A percentile compares a stretch with the other conserved stretches of the same genome.
These are phyloP conservation scores for Xylariaceae sp. DNA, from an alignment of 2,329 filamentous ascomycete species.

Conservation along the genomic window DNA sequence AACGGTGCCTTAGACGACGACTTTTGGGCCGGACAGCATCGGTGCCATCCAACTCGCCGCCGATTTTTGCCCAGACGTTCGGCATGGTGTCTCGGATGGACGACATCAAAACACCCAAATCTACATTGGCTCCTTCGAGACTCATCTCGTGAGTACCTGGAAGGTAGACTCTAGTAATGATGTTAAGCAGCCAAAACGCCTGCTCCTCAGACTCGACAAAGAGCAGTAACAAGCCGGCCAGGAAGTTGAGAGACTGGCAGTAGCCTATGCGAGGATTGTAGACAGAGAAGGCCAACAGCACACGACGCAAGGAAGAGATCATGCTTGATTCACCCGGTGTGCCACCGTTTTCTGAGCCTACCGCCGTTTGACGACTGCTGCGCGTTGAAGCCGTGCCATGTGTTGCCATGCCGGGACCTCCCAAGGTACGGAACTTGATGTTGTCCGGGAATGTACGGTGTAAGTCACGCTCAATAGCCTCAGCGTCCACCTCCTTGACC, in stretches of 20 bases:
- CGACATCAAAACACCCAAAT: slow-evolving; percentile 88
- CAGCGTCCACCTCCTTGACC: slow-evolving; percentile 68
- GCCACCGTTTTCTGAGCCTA: slow-evolving; percentile 27
- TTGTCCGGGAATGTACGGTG: slow-evolving; percentile 96
- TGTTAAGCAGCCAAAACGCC: slow-evolving; percentile 85
- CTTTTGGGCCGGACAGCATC: slow-evolving; percentile 35
- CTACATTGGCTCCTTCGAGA: slow-evolving; percentile 86
- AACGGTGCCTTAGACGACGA: slow-evolving; percentile 37
- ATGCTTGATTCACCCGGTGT: slow-evolving; percentile 62
- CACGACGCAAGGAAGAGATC: slow-evolving; percentile 73
- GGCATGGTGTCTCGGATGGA: slow-evolving; percentile 78
- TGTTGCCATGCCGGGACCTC: slow-evolving; percentile 30
- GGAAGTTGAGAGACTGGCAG: slow-evolving; percentile 92
- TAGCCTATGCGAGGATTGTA: slow-evolving; percentile 91
- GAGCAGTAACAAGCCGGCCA: slow-evolving; percentile 81
- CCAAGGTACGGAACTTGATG: slow-evolving; percentile 70
- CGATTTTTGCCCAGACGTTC: slow-evolving; percentile 80
- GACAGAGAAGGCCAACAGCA: slow-evolving; percentile 83
- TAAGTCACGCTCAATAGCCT: slow-evolving; percentile 89
- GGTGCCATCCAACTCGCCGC: slow-evolving; percentile 61
- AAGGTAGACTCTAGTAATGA: slow-evolving; percentile 82
- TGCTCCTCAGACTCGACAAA: slow-evolving; percentile 88
- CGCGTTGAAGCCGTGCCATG: slow-evolving; percentile 31
- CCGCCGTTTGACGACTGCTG: slow-evolving; percentile 36
- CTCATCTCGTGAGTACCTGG: slow-evolving; percentile 89